A percentile compares a stretch with the other conserved stretches of the same genome.
Conservation (phyloP, 2,329 filamentous ascomycete genomes). For the Aureobasidium namibiae region DNA sequence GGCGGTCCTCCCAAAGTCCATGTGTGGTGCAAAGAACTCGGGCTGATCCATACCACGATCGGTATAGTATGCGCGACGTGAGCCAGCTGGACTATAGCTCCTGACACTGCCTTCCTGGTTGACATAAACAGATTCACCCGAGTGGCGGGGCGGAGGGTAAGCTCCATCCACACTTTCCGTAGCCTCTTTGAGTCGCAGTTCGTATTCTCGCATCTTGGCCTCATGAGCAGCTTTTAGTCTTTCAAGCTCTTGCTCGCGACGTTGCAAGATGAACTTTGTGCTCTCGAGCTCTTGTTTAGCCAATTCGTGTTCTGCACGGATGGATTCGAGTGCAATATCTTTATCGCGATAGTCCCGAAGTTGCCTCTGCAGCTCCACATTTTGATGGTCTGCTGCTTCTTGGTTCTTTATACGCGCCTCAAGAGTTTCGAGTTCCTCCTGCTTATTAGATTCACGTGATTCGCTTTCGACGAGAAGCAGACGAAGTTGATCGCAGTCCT, state of each 20-base stretch:
- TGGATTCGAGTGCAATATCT: constrained; percentile 48
- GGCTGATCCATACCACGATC: constrained; percentile 9
- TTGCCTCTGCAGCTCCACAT: constrained; percentile 51
- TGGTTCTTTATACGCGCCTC: constrained; percentile 55
- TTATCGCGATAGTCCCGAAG: constrained; percentile 57
- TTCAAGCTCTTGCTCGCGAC: constrained; percentile 43
- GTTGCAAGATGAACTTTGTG: constrained; percentile 44
- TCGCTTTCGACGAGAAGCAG: constrained; percentile 58
- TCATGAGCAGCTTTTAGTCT: constrained; percentile 40
- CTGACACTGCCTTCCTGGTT: constrained; percentile 4
- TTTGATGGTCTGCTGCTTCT: constrained; percentile 50
- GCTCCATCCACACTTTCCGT: background rate
- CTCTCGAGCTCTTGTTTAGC: constrained; percentile 51
- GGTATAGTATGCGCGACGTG: background rate
- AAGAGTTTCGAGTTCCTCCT: constrained; percentile 56
- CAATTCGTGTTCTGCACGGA: constrained; percentile 52
- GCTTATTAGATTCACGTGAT: constrained; percentile 55
- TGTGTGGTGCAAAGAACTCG: constrained; percentile 16
- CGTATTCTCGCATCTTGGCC: constrained; percentile 39
- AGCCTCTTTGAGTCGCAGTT: constrained; percentile 21
- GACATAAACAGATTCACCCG: background rate
- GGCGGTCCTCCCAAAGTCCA: background rate
- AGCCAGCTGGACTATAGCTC: background rate
- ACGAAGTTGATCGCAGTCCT: constrained; percentile 57
- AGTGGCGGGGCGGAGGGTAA: background rate